A percentile compares a stretch with the other conserved stretches of the same genome.
Evolutionary conservation across 2,329 filamentous ascomycete genomes (phyloP).

Genomic region (Didymella exigua): DNA sequence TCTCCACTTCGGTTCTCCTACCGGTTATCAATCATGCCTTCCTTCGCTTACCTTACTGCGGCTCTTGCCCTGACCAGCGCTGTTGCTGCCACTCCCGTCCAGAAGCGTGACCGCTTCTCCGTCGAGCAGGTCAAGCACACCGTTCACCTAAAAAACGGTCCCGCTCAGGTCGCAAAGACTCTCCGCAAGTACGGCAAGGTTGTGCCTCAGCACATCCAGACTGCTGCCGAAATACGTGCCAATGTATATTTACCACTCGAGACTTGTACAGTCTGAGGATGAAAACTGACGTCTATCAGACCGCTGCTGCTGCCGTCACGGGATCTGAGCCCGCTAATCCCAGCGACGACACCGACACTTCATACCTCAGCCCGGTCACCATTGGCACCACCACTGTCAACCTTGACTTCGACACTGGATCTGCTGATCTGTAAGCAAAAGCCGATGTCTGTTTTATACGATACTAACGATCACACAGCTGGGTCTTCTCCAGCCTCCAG

Average conservation of each 20-base stretch:
- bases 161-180: slow-evolving; percentile 47
- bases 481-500: slow-evolving; percentile 68
- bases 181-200: slow-evolving; percentile 48
- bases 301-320: slow-evolving; percentile 17
- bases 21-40: slow-evolving; percentile 38
- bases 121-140: slow-evolving; percentile 39
- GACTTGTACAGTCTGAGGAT: neutral
- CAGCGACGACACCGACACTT: slow-evolving; percentile 45
- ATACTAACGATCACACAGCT: slow-evolving; percentile 54
- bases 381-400: slow-evolving; percentile 68
- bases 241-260: slow-evolving; percentile 4
- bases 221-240: slow-evolving; percentile 43
- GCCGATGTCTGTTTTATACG: neutral
- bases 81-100: slow-evolving; percentile 38
- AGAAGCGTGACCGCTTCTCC: slow-evolving; percentile 38
- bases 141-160: slow-evolving; percentile 46
- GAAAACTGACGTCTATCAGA: neutral
- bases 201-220: slow-evolving; percentile 35
- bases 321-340: slow-evolving; percentile 51
- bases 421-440: slow-evolving; percentile 66
- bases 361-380: slow-evolving; percentile 57
- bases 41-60: slow-evolving; percentile 38
- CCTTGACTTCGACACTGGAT: slow-evolving; percentile 74
- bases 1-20: slow-evolving; percentile 17
- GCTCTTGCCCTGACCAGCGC: slow-evolving; percentile 38